Evolutionary conservation across 75 land plant genomes (phyloP).

Genomic region (Chamaecyparis obtusa): DNA sequence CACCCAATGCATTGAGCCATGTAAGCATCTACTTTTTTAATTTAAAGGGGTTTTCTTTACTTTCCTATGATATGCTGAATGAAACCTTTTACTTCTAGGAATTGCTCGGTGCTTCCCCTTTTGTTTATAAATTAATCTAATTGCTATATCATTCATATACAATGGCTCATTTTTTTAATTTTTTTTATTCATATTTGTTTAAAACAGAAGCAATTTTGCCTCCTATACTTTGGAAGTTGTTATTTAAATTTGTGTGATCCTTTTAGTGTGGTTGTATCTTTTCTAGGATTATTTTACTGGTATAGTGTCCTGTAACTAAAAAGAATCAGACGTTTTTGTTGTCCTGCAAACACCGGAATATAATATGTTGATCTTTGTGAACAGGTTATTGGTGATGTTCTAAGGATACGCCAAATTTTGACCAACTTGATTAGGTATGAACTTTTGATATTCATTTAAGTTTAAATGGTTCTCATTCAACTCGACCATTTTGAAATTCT

Average conservation of each 20-base stretch:
- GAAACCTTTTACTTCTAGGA: background rate
- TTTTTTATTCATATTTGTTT: background rate
- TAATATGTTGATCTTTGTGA: constrained; percentile 6
- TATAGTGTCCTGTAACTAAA: background rate
- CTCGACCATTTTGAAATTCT: background rate
- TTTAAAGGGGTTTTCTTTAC: background rate
- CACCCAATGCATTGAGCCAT: background rate
- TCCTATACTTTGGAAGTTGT: background rate
- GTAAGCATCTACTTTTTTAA: background rate
- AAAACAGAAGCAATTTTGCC: background rate
- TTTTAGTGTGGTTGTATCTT: background rate
- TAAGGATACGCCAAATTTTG: constrained; percentile 89
- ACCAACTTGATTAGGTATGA: constrained; percentile 89
- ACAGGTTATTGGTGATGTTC: constrained; percentile 83
- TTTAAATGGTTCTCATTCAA: background rate
- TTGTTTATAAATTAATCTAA: background rate
- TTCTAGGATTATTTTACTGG: background rate
- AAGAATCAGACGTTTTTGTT: background rate
- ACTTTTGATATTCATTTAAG: background rate
- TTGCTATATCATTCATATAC: background rate
- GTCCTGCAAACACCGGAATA: background rate
- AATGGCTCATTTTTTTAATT: background rate
- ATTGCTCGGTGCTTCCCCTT: background rate
- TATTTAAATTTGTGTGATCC: background rate
- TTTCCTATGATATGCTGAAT: background rate